Evolutionary conservation across 345 rosid genomes (phyloP), one percentile per base, ranked within the genome.

Genomic region (Pelargonium nanum): DNA sequence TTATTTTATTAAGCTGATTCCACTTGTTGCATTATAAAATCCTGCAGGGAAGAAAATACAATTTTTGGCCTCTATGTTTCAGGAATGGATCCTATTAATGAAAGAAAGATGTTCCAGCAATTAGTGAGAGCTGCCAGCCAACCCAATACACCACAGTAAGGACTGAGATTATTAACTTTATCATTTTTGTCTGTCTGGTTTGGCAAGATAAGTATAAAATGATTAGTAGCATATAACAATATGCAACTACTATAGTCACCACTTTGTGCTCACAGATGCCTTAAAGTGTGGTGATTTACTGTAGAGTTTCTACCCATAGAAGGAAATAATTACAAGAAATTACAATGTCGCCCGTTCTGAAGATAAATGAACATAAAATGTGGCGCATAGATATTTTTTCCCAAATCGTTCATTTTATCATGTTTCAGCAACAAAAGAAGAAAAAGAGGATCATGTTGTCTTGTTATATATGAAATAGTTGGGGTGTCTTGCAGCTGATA

Each of bases 21-120:
- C 2, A 8, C 53, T 62, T 24, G 12, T 9, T 12, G 0, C 15
- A 17, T 17, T 40, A 40, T 40, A 40, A 40, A 40, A 40, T 12
- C 15, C 13, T 13, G 21, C 44, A 59, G 24, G 10, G 52, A 57
- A 59, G 15, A 4, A 56, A 55, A 20, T 16, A 53, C 20, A 64
- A 5, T 15, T 22, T 40, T 26, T 23, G 30, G 48, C 19, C 25
- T 15, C 22, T 5, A 28, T 50, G 5, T 62, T 65, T 30, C 82
- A 92, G 97, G 96, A 70, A 92, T 92, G 98, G 97, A 92, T 71
- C 97, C 95, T 5, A 74, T 89, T 66, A 92, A 92, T 53, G 97
- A 92, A 76, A 81, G 98, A 61, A 92, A 92, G 77, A 92, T 92
- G 98, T 89, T 92, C 81, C 97, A 92, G 73, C 97, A 92, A 59